A percentile compares a stretch with the other conserved stretches of the same genome.
Evolutionary conservation across 169 alveolate genomes (phyloP).

Genomic region (Plasmodium fragile): DNA sequence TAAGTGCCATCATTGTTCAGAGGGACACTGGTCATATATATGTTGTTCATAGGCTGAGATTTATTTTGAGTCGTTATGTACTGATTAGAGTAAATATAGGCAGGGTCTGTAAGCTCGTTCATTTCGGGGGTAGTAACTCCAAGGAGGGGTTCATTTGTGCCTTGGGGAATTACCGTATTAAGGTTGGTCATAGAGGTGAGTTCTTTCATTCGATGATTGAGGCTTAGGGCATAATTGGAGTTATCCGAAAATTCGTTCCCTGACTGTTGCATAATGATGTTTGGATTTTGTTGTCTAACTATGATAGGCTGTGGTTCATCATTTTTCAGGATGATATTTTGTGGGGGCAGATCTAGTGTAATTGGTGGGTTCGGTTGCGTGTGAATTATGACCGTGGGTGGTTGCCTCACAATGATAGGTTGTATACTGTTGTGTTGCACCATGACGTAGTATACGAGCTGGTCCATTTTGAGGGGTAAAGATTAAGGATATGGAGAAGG

Average conservation of each 20-base stretch:
- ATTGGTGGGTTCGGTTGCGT: slow-evolving; percentile 53
- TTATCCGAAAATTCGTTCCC: slow-evolving; percentile 39
- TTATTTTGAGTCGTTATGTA: slow-evolving; percentile 24
- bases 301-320: slow-evolving; percentile 75
- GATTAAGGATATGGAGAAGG: background rate
- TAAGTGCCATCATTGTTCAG: slow-evolving; percentile 18
- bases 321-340: slow-evolving; percentile 72
- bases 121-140: slow-evolving; percentile 8
- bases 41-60: slow-evolving; percentile 21
- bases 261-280: slow-evolving; percentile 41
- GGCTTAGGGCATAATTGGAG: slow-evolving; percentile 16
- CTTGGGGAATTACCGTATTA: slow-evolving; percentile 5
- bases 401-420: slow-evolving; percentile 73
- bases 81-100: slow-evolving; percentile 29
- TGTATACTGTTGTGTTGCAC: slow-evolving; percentile 47
- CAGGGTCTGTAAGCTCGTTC: slow-evolving; percentile 11
- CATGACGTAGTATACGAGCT: slow-evolving; percentile 30
- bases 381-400: slow-evolving; percentile 41
- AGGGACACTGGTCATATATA: slow-evolving; percentile 9
- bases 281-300: slow-evolving; percentile 75
- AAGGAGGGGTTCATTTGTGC: slow-evolving; percentile 17
- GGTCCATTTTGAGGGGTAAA: slow-evolving; percentile 32
- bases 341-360: slow-evolving; percentile 73
- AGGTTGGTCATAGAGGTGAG: background rate
- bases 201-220: slow-evolving; percentile 8